phyloP scores from a whole-genome alignment of 805 yeast species.

The Candida fluviatilis region DNA sequence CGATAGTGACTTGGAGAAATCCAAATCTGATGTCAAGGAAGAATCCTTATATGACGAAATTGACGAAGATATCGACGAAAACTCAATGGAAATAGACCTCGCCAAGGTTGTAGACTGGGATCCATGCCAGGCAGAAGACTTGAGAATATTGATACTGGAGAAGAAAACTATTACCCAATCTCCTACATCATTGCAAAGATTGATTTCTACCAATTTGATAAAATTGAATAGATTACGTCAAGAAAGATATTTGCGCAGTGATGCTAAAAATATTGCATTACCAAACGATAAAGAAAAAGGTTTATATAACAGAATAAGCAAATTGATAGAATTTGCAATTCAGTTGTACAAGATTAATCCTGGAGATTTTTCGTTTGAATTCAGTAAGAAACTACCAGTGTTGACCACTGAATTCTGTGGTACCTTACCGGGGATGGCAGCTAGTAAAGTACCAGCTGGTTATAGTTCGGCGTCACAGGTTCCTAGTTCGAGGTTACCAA shows the following conservation, averaged over 20 bases:
- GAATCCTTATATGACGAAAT: slow-evolving; percentile 9
- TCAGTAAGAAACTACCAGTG: slow-evolving; percentile 55
- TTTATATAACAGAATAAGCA: slow-evolving; percentile 27
- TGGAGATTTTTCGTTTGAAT: slow-evolving; percentile 20
- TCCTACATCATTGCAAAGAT: slow-evolving; percentile 27
- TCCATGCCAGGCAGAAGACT: slow-evolving; percentile 25
- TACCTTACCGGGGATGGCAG: slow-evolving; percentile 60
- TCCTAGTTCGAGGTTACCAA: slow-evolving; percentile 25
- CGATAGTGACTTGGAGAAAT: slow-evolving; percentile 2
- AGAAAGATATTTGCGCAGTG: slow-evolving; percentile 30
- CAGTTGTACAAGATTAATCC: slow-evolving; percentile 23
- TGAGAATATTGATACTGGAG: slow-evolving; percentile 23
- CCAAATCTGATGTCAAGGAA: slow-evolving; percentile 6
- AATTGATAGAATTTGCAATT: slow-evolving; percentile 29
- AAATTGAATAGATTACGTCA: slow-evolving; percentile 38
- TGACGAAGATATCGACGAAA: slow-evolving; percentile 2
- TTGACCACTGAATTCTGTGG: slow-evolving; percentile 74
- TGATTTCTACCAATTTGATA: slow-evolving; percentile 29
- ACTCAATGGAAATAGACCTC: slow-evolving; percentile 19
- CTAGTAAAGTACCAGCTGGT: slow-evolving; percentile 15
- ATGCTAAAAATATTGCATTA: slow-evolving; percentile 18
- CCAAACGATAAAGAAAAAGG: slow-evolving; percentile 24
- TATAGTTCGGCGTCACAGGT: neutral
- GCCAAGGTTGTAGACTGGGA: slow-evolving; percentile 32
- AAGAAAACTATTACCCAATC: slow-evolving; percentile 20